Conservation (phyloP, 805 yeast genomes). For the baker's yeast (Saccharomyces cerevisiae) region DNA sequence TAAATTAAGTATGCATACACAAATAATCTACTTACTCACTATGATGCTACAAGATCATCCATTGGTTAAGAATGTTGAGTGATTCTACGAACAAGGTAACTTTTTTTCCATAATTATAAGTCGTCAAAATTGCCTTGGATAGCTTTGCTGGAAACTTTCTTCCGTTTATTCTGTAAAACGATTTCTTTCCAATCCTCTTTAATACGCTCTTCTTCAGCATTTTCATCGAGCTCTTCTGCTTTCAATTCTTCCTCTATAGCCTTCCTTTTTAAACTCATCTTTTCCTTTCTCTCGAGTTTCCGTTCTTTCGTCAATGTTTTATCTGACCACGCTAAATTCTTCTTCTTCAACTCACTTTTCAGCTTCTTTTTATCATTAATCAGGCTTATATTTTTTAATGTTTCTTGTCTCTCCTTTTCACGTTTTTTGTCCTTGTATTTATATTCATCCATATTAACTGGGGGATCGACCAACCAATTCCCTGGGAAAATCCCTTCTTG, state of each 20-base stretch:
- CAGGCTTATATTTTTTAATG: slow-evolving; percentile 40
- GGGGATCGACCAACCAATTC: slow-evolving; percentile 63
- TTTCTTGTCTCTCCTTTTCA: slow-evolving; percentile 55
- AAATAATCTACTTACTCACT: not conserved
- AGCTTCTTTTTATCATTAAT: slow-evolving; percentile 31
- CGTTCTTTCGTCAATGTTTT: slow-evolving; percentile 55
- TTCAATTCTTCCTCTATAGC: slow-evolving; percentile 48
- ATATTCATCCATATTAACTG: slow-evolving; percentile 60
- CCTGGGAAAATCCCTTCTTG: slow-evolving; percentile 26
- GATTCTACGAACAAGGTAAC: not conserved
- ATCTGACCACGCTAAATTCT: slow-evolving; percentile 75
- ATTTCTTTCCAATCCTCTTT: slow-evolving; percentile 84
- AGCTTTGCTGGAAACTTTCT: slow-evolving; percentile 34
- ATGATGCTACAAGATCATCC: not conserved
- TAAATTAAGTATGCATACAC: not conserved
- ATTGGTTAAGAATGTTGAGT: not conserved
- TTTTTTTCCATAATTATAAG: slow-evolving; percentile 23
- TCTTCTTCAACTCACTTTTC: slow-evolving; percentile 39
- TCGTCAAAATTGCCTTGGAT: slow-evolving; percentile 58
- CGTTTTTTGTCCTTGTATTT: slow-evolving; percentile 54
- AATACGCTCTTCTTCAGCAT: slow-evolving; percentile 37
- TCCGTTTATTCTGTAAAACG: slow-evolving; percentile 56
- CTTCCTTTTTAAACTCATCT: slow-evolving; percentile 45
- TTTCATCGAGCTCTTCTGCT: slow-evolving; percentile 35
- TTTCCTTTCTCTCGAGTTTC: slow-evolving; percentile 56